Evolutionary conservation across 2,329 filamentous ascomycete genomes (phyloP), one percentile per base, ranked within the genome.

Genomic region (Paraphaeosphaeria sporulosa): DNA sequence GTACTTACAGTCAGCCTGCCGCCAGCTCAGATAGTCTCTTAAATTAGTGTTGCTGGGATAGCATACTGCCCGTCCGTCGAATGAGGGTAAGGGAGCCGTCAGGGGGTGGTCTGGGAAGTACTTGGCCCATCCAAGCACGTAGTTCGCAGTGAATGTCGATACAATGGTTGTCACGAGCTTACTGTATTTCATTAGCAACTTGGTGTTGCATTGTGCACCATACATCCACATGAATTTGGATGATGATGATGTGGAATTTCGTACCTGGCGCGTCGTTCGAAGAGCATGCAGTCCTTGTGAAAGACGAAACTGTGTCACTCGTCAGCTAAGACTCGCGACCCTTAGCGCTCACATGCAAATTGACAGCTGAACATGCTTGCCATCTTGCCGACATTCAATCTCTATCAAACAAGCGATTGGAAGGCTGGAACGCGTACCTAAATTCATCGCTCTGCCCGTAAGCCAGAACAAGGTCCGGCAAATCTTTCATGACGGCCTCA

Each of bases 361-460:
- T 23, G 21, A 15, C 42, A 54, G 51, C 23, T 40, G 7, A 10
- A 17, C 51, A 54, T 44, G 38, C 10, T 32, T 17, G 2, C 30
- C n/a, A 6, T 30, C 23, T 15, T n/a, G 15, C 17, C 42, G 38
- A 54, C 6, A 15, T 44, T 8, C 53, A 63, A 65, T 68, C 46
- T 66, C 54, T 62, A 59, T 67, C 63, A 64, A 63, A 67, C 64
- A 51, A 10, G 32, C 9, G 15, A 43, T 43, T 21, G 51, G 23
- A 43, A 32, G 51, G 23, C n/a, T 2, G 25, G 42, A 57, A 19
- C n/a, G 73, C 71, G 55, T 80, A 90, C 87, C 89, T 95, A 77
- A 90, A 98, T 76, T 99, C 95, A 74, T 99, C 95, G 77, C 93
- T 97, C 66, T 97, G 89, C 1, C 95, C 95, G 70, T 98, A 99